Evolutionary conservation across 1,139 yeast species (phyloP).

Genomic region (Scheffersomyces segobiensis): DNA sequence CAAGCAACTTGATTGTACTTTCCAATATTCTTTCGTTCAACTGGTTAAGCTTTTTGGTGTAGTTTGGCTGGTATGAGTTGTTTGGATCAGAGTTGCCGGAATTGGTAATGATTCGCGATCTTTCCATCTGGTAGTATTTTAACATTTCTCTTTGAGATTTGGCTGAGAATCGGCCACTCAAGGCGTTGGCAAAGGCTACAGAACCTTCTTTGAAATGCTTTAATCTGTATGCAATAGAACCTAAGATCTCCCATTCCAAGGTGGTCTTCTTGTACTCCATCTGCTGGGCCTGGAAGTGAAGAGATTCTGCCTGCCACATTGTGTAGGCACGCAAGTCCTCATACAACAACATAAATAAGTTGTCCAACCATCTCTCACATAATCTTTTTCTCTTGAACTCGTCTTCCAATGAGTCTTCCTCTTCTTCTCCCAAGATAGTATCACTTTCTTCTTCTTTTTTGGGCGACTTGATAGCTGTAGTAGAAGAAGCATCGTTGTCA

Average conservation of each 20-base stretch:
- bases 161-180: conserved; percentile 78
- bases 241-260: conserved; percentile 92
- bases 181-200: conserved; percentile 77
- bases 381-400: conserved; percentile 73
- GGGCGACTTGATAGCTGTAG: conserved; percentile 42
- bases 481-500: conserved; percentile 33
- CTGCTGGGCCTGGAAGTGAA: conserved; percentile 67
- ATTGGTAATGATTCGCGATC: conserved; percentile 34
- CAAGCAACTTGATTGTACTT: conserved; percentile 70
- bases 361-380: conserved; percentile 95
- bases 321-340: conserved; percentile 86
- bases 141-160: conserved; percentile 76
- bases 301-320: conserved; percentile 86
- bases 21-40: conserved; percentile 67
- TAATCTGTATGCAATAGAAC: conserved; percentile 75
- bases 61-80: conserved; percentile 25
- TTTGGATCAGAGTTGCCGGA: conserved; percentile 17
- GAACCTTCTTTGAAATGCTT: conserved; percentile 80
- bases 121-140: conserved; percentile 57
- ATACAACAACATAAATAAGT: conserved; percentile 79
- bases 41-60: conserved; percentile 45
- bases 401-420: conserved; percentile 9
- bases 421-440: conserved; percentile 6
- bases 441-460: conserved; percentile 14
- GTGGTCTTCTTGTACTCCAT: conserved; percentile 76